Evolutionary conservation across 306 rosid species (phyloP), one percentile per base, ranked within the genome.

Genomic region (Canavalia ensiformis): DNA sequence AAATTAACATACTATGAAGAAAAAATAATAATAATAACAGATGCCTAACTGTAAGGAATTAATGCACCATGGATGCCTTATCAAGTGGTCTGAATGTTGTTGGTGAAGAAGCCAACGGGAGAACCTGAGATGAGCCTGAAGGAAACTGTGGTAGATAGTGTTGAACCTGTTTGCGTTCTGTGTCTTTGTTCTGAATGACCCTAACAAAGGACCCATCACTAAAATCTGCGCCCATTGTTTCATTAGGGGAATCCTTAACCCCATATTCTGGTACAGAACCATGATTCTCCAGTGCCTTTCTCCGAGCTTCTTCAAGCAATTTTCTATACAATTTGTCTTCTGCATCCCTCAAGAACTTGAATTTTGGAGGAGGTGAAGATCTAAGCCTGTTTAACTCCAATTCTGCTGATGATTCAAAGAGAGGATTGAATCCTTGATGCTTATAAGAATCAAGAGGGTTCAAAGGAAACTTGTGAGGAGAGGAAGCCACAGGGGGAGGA

Each of bases 321-420:
- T 90, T 90, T 55, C 86, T 87, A 9, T 87, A 84, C 77, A 91
- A 64, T 64, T 92, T 92, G 77, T 94, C 98, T 83, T 94, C 98
- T n/a, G 98, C 97, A 57, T 92, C 97, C 68, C 97, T 90, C 52
- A 92, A 39, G 63, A 95, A 95, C 89, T 90, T 92, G 86, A 95
- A 91, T 64, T 87, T 92, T 1, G 97, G 93, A 44, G 98, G 97
- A 2, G 98, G 97, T 2, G 98, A 95, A 75, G 97, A 91, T 81
- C 85, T 82, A 71, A 90, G 63, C 81, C 88, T 74, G 85, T 51
- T 82, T 74, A 88, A n/a, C 37, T 94, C 94, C 3, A 84, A 78
- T 44, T 91, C 97, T 0, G 79, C 69, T 1, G 92, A 70, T 0
- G 91, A 83, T 87, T 92, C 97, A 88, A 90, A 95, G 46, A 95